Percentiles rank a stretch among this genome's conserved stretches.
Evolutionary conservation across 2,329 filamentous ascomycete species (phyloP).

Genomic region (Davidsoniella virescens): DNA sequence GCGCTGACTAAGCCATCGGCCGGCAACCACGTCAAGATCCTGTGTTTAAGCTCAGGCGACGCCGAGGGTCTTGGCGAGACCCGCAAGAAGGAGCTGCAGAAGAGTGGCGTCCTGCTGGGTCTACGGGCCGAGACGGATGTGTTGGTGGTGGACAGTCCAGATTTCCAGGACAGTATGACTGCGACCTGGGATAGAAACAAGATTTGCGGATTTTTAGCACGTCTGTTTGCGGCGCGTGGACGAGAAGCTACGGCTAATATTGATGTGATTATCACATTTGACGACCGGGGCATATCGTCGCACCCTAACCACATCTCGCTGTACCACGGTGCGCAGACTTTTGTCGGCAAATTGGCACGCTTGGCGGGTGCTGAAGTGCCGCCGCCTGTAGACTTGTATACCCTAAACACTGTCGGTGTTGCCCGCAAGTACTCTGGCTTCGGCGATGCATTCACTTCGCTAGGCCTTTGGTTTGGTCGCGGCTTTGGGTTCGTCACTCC

Average conservation of each 20-base stretch:
- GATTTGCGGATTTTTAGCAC: conserved; percentile 53
- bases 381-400: conserved; percentile 57
- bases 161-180: conserved; percentile 85
- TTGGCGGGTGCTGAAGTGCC: conserved; percentile 2
- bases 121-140: conserved; percentile 62
- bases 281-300: conserved; percentile 61
- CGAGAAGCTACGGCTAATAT: conserved; percentile 37
- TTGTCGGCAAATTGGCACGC: conserved; percentile 50
- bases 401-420: conserved; percentile 55
- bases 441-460: conserved; percentile 57
- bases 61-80: conserved; percentile 75
- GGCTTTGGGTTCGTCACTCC: conserved; percentile 15
- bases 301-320: conserved; percentile 92
- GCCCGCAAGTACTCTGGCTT: conserved; percentile 68
- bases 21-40: conserved; percentile 83
- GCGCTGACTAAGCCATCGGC: conserved; percentile 64
- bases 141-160: conserved; percentile 64
- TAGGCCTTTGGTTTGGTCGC: conserved; percentile 37
- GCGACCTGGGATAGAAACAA: conserved; percentile 55
- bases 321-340: conserved; percentile 62
- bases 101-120: conserved; percentile 64
- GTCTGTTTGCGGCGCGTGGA: conserved; percentile 53
- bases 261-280: conserved; percentile 82
- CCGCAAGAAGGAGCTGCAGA: conserved; percentile 66
- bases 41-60: conserved; percentile 80